Conservation (phyloP, 768 basidiomycete species). For the Termitomyces sp. region DNA sequence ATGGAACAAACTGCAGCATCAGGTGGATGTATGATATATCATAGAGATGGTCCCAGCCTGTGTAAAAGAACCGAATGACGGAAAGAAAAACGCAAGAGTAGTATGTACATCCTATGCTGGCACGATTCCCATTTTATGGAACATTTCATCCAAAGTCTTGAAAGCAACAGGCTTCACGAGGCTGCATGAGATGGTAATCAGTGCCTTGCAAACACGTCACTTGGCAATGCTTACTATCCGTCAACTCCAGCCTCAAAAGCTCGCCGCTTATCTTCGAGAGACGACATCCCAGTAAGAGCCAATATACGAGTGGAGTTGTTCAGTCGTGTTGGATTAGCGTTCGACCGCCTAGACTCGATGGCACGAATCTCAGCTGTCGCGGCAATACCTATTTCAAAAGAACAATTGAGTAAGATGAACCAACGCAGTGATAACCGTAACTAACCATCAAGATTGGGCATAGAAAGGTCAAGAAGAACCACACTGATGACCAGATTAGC, state of each 20-base stretch:
- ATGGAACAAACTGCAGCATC: not conserved
- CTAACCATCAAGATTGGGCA: conserved; percentile 89
- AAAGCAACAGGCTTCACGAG: conserved; percentile 96
- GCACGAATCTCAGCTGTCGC: conserved; percentile 80
- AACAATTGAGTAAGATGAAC: not conserved
- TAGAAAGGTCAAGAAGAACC: conserved; percentile 83
- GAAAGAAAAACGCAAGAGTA: not conserved
- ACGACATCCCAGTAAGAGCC: conserved; percentile 91
- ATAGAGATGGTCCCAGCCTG: not conserved
- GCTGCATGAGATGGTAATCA: conserved; percentile 29
- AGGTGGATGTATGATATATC: not conserved
- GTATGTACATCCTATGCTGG: conserved; percentile 8
- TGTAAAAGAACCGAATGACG: not conserved
- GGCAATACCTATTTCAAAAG: conserved; percentile 52
- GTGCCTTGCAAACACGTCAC: not conserved
- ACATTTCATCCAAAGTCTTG: conserved; percentile 82
- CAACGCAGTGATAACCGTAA: not conserved
- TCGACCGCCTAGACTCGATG: conserved; percentile 45
- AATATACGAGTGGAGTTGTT: conserved; percentile 50
- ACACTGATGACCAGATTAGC: conserved; percentile 42
- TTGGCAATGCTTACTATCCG: conserved; percentile 71
- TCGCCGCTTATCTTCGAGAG: conserved; percentile 83
- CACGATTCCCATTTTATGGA: conserved; percentile 58
- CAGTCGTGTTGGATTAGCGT: conserved; percentile 13
- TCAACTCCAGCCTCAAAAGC: conserved; percentile 94